phyloP scores from a whole-genome alignment of 2,329 filamentous ascomycete genomes.

The Biscogniauxia mediterranea region DNA sequence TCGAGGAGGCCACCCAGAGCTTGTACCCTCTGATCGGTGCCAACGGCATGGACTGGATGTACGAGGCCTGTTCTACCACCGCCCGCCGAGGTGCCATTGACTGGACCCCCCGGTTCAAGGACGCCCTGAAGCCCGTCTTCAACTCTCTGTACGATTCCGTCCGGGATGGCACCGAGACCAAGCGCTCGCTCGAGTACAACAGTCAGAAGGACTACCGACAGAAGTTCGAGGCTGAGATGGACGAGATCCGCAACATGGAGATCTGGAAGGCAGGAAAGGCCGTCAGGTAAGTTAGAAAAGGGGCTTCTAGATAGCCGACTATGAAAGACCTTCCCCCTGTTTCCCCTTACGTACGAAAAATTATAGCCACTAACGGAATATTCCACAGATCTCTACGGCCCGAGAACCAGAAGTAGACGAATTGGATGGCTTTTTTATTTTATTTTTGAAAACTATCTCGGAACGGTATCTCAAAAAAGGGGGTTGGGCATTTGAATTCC shows the following conservation, averaged over 20 bases:
- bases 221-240: slow-evolving; percentile 96
- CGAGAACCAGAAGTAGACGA: slow-evolving; percentile 75
- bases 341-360: not conserved
- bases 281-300: slow-evolving; percentile 64
- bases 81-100: slow-evolving; percentile 98
- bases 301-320: not conserved
- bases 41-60: slow-evolving; percentile 99
- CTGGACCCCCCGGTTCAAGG: slow-evolving; percentile 97
- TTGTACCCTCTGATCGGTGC: slow-evolving; percentile 96
- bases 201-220: slow-evolving; percentile 91
- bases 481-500: slow-evolving; percentile 22
- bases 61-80: slow-evolving; percentile 98
- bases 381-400: slow-evolving; percentile 67
- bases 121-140: slow-evolving; percentile 97
- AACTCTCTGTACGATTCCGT: slow-evolving; percentile 95
- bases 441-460: slow-evolving; percentile 21
- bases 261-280: slow-evolving; percentile 99
- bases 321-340: not conserved
- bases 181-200: slow-evolving; percentile 97
- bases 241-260: slow-evolving; percentile 96
- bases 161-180: slow-evolving; percentile 86
- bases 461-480: slow-evolving; percentile 24
- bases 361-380: slow-evolving; percentile 9
- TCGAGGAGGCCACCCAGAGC: slow-evolving; percentile 98
- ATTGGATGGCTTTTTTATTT: slow-evolving; percentile 10